Evolutionary conservation across 352 stramenopile species (phyloP), one percentile per base, ranked within the genome.

Genomic region (Globisporangium lucens): DNA sequence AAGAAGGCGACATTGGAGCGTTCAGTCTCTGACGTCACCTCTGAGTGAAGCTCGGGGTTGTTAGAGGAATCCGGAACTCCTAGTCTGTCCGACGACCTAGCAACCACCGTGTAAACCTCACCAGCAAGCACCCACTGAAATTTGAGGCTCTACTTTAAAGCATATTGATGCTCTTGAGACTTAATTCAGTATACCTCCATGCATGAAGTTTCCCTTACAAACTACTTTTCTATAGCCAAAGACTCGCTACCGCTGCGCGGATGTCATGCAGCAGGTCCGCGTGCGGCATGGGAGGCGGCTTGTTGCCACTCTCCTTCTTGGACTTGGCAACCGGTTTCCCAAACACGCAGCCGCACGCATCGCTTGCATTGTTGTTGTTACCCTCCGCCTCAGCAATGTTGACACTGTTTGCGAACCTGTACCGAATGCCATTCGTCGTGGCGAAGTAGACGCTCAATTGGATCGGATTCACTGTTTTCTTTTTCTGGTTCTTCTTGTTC

Each of bases 381-480:
- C 12, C 10, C 0, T 7, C 52, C 7, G 7, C 49, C 17, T 46
- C n/a, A 52, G 46, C 74, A 22, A 35, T 58, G 69, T 91, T 89
- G 60, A 77, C 68, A 29, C 67, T 73, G 57, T 89, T 91, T 6
- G 56, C 47, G 51, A 89, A 89, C 2, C 62, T 65, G 30, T 87
- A 76, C 2, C 83, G 79, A 61, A 89, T 78, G 29, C 72, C 68
- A 5, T 58, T 58, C 0, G 72, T 61, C 15, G 66, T 76, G 9
- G 76, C 72, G 38, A 89, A 89, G 66, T 75, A 88, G 12, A 91
- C 75, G n/a, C 56, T 51, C 29, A 91, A 38, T n/a, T 70, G 52
- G 15, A 89, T 75, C 27, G 72, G 64, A 52, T 73, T 82, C 10
- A 22, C 15, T 2, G 12, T 43, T 1, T 13, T 38, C 3, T 13